These are phyloP conservation scores for Lunasporangiospora selenospora DNA, from an alignment of 192 early-diverging fungal genomes.

Conservation along the genomic window DNA sequence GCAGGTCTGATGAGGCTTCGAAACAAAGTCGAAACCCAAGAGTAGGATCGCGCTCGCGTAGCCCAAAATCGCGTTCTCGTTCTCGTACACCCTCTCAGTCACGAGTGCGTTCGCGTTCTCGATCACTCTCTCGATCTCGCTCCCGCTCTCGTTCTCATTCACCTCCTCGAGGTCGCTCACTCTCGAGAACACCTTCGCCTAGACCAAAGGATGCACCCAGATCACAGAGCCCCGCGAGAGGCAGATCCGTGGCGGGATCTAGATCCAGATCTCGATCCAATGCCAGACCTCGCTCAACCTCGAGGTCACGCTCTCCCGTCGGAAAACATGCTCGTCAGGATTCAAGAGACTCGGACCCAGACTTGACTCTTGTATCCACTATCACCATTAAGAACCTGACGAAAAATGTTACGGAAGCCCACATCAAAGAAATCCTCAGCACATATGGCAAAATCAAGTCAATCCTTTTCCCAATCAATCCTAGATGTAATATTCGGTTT, in stretches of 20 bases:
- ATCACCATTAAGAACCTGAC: constrained; percentile 23
- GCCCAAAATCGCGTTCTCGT: constrained; percentile 8
- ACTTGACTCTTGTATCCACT: constrained; percentile 6
- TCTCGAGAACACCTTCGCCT: constrained; percentile 18
- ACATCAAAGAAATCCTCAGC: constrained; percentile 33
- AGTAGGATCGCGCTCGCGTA: constrained; percentile 20
- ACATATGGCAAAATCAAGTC: constrained; percentile 37
- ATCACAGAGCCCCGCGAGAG: constrained; percentile 17
- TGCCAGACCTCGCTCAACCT: too few species aligned
- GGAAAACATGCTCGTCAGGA: constrained; percentile 2
- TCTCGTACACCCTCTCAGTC: constrained; percentile 13
- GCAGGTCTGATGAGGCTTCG: background rate
- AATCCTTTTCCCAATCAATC: constrained; percentile 34
- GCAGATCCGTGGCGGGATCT: constrained; percentile 21
- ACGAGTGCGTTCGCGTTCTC: too few species aligned
- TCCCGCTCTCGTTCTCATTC: constrained; percentile 18
- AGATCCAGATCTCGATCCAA: constrained; percentile 15
- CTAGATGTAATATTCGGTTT: constrained; percentile 20
- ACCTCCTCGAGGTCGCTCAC: constrained; percentile 20
- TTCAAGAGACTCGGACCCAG: constrained; percentile 5
- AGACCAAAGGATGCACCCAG: background rate
- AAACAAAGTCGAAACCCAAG: background rate
- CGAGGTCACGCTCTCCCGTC: constrained; percentile 1
- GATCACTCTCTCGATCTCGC: constrained; percentile 19
- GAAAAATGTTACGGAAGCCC: constrained; percentile 31